Base-by-base conservation (phyloP, 2,329 filamentous ascomycete genomes). In the Ramichloridium luteum region DNA sequence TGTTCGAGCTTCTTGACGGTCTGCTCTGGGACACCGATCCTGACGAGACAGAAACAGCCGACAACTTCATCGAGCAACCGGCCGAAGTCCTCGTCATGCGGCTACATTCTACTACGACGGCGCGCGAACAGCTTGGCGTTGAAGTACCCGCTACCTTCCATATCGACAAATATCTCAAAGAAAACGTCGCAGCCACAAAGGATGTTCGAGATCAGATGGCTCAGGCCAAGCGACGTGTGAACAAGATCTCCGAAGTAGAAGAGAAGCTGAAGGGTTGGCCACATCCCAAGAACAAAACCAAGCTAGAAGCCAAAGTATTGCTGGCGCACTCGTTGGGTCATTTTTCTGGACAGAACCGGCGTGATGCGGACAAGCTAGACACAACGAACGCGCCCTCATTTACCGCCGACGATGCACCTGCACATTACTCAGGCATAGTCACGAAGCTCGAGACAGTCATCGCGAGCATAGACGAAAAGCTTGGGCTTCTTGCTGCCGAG, bases 91-190 rank as follows among this genome's bases (percentile, higher is more conserved):
- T 77, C n/a, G 64, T 67, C 6, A 59, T 76, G 57, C 54, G 47
- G 53, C 43, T 50, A 41, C 45, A 57, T 44, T 45, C 61, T 16
- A 53, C 53, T 17, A 54, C 44, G 20, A 41, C 49, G 46, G 25
- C 46, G 41, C 16, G 47, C 20, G 36, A 39, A 13, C 44, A 51
- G 17, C 43, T 68, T 14, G 57, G 62, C 16, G 51, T 75, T 26
- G 64, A 64, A 4, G 59, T 74, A 12, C 71, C 72, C 3, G 48
- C 62, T 2, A 57, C 60, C 2, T 64, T 73, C 45, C 74, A 72
- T 40, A 61, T 68, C 4, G 74, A 77, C 51, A 64, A 72, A 27
- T 78, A 77, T 47, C 55, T 75, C 27, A 58, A 67, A 29, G 56
- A 61, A 38, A 70, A 67, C 36, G 58, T 61, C 34, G 57, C 59